Percentiles rank a stretch among this genome's conserved stretches.
Evolutionary conservation across 768 basidiomycete genomes (phyloP).

Genomic region (Boletus tylopilopsis): DNA sequence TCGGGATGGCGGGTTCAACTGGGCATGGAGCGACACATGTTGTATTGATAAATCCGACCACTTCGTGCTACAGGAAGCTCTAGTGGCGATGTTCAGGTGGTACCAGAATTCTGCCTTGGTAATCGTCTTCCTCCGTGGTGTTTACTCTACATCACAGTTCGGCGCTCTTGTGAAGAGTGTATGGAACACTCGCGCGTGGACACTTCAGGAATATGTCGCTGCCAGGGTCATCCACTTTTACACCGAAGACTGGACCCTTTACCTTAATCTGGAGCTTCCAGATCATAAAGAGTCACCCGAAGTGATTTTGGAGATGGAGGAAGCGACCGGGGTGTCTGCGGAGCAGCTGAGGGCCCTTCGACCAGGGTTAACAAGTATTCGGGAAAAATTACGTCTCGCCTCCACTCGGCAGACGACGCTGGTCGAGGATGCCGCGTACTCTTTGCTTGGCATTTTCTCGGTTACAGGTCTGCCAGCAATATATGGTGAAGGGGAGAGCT

Average conservation of each 20-base stretch:
- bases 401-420: not conserved
- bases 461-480: not conserved
- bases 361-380: not conserved
- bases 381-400: not conserved
- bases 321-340: not conserved
- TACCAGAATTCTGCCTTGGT: not conserved
- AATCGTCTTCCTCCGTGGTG: constrained; percentile 1
- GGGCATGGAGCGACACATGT: not conserved
- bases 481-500: not conserved
- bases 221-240: not conserved
- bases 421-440: not conserved
- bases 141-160: not conserved
- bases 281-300: not conserved
- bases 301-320: not conserved
- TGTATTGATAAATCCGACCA: not conserved
- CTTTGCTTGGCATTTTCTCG: too few relatives aligned
- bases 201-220: not conserved
- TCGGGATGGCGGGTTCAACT: not conserved
- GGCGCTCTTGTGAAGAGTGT: not conserved
- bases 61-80: not conserved
- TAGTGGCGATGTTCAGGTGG: not conserved
- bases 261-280: not conserved
- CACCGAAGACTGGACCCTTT: not conserved
- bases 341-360: not conserved
- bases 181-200: constrained; percentile 7